Conservation (phyloP, 164 flowering plant species). For the Aristolochia californica region DNA sequence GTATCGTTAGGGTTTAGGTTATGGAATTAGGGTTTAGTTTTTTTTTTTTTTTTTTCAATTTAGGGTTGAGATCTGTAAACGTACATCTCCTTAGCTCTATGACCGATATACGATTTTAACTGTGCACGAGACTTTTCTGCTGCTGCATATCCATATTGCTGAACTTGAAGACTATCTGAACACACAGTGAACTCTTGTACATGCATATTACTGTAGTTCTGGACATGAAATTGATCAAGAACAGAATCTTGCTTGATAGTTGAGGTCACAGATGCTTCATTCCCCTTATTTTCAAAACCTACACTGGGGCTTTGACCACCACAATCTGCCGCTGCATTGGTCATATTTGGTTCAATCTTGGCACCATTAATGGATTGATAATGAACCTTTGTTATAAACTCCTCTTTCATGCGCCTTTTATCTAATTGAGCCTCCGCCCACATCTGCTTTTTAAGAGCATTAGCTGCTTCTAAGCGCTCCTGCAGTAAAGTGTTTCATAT, state of each 20-base stretch:
- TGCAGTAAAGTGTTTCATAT: constrained; percentile 18
- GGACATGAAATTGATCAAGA: constrained; percentile 24
- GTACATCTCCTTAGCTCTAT: constrained; percentile 74
- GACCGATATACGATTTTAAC: constrained; percentile 64
- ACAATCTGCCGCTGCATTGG: constrained; percentile 24
- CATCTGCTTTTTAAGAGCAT: constrained; percentile 87
- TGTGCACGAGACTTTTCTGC: constrained; percentile 67
- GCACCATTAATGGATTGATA: constrained; percentile 23
- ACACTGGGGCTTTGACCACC: constrained; percentile 40
- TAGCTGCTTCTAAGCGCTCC: constrained; percentile 93
- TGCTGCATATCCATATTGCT: constrained; percentile 38
- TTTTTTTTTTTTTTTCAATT: too few relatives aligned
- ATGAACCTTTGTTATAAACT: constrained; percentile 34
- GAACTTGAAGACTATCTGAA: constrained; percentile 34
- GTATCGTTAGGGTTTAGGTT: too few relatives aligned
- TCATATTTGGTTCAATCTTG: constrained; percentile 32
- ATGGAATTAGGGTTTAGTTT: too few relatives aligned
- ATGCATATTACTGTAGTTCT: constrained; percentile 12
- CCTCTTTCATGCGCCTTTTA: constrained; percentile 78
- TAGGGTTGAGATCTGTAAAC: constrained; percentile 79
- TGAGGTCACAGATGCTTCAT: constrained; percentile 23
- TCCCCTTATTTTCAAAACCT: constrained; percentile 27
- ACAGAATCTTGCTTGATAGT: constrained; percentile 25
- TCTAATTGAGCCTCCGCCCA: constrained; percentile 88
- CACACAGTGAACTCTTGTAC: constrained; percentile 27